Evolutionary conservation across 257 asterid genomes (phyloP).

Genomic region (Ilex asprella): DNA sequence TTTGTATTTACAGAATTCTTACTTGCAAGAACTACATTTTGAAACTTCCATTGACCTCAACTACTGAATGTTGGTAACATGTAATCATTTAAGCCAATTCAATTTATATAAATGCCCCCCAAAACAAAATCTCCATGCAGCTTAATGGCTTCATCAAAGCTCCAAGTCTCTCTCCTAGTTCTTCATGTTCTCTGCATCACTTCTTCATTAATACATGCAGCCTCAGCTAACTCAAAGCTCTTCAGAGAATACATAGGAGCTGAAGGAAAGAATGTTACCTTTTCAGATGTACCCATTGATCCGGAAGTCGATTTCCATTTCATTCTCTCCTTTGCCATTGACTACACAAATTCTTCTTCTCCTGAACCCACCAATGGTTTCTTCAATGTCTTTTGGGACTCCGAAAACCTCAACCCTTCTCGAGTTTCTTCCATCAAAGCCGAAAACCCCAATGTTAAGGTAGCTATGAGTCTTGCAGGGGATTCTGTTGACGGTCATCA

Average conservation of each 20-base stretch:
- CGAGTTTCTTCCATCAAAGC: conserved; percentile 48
- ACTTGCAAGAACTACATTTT: too few relatives aligned
- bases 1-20: too few relatives aligned
- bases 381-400: conserved; percentile 56
- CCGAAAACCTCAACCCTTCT: conserved; percentile 42
- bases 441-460: conserved; percentile 48
- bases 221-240: conserved; percentile 24
- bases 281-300: conserved; percentile 49
- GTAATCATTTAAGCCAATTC: too few relatives aligned
- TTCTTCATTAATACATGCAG: conserved; percentile 12
- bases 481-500: conserved; percentile 25
- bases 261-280: conserved; percentile 30
- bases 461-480: conserved; percentile 66
- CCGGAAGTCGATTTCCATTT: conserved; percentile 45
- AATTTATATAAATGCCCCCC: background rate
- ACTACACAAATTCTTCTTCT: conserved; percentile 33
- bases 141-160: conserved; percentile 29
- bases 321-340: conserved; percentile 69
- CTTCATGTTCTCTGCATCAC: conserved; percentile 18
- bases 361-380: conserved; percentile 55
- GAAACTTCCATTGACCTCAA: too few relatives aligned
- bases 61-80: background rate
- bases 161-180: conserved; percentile 19
- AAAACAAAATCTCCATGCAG: background rate
- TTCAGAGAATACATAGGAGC: conserved; percentile 75